Base-by-base conservation (phyloP, 768 basidiomycete genomes). In the Pulveroboletus sp. region DNA sequence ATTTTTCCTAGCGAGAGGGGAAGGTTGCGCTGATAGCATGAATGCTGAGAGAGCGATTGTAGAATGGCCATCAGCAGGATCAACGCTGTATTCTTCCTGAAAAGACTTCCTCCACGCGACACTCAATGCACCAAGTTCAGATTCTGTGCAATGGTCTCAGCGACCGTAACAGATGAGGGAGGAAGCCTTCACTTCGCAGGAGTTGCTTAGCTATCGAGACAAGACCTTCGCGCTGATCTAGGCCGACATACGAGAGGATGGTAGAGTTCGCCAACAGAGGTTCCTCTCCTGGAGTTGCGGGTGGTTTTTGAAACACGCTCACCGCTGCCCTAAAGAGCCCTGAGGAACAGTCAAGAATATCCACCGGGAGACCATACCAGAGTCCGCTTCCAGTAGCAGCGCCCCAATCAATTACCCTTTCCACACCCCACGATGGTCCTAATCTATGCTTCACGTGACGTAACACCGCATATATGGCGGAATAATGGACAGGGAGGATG, bases 21-120 rank as follows among this genome's bases (percentile, higher is more conserved):
- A 81, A 5, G 82, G 71, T 16, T 93, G 71, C 17, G 88, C 79
- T n/a, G 88, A 83, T 2, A 99, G 71, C 63, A 84, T 76, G 71
- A 96, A 98, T 1, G 93, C 87, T 16, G 89, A 91, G 26, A 99
- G 62, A 2, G 89, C 91, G 23, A 97, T 58, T 14, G 78, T 76
- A 44, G 76, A 71, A 24, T 67, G 61, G 17, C 80, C 82, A 13
- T 79, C 67, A 17, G 68, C 54, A 42, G 68, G 68, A 17, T 67
- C 60, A 26, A 78, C 55, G 47, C 59, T 64, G 48, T 81, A 71
- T 39, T 76, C 73, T 31, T 76, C 75, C 9, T 69, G 71, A 68
- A 83, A 81, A 8, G 74, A 67, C 57, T 79, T 83, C 62, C 76
- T 76, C 85, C 85, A 83, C 26, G 70, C 64, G 41, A 76, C 61